A percentile compares a stretch with the other conserved stretches of the same genome.
Conservation (phyloP, 495 filamentous ascomycete species). For the Terfezia claveryi region DNA sequence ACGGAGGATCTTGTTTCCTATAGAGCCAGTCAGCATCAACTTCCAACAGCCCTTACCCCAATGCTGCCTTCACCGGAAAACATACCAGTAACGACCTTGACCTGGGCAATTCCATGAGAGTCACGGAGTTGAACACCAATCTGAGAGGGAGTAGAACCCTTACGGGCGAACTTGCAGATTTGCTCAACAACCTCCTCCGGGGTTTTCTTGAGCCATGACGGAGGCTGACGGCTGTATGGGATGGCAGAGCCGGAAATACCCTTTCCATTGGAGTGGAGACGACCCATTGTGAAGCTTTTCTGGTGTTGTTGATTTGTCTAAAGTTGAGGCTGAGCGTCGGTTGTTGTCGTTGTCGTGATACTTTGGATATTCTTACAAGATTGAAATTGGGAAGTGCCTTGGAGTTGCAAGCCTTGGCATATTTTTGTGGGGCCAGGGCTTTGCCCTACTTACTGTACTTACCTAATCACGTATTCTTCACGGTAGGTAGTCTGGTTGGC, state of each 20-base stretch:
- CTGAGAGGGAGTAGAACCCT: constrained; percentile 91
- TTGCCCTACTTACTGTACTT: too few species aligned
- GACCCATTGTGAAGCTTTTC: background rate
- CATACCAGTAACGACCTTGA: constrained; percentile 90
- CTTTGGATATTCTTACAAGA: too few species aligned
- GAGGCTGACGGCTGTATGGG: constrained; percentile 83
- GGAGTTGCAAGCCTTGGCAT: too few species aligned
- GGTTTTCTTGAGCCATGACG: constrained; percentile 40
- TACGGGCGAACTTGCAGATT: constrained; percentile 96
- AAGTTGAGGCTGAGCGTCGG: background rate
- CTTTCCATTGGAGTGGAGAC: constrained; percentile 82
- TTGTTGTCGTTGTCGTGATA: too few species aligned
- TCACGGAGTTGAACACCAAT: constrained; percentile 97
- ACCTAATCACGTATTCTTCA: too few species aligned
- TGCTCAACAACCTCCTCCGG: constrained; percentile 81
- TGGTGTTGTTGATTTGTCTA: background rate
- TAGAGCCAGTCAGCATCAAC: constrained; percentile 7
- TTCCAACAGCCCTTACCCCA: background rate
- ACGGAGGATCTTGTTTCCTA: constrained; percentile 98
- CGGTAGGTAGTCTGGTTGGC: too few species aligned
- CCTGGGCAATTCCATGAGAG: constrained; percentile 89
- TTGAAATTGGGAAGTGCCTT: too few species aligned
- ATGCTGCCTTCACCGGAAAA: background rate
- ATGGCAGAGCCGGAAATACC: constrained; percentile 85
- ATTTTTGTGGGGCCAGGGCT: too few species aligned